Evolutionary conservation across 2,329 filamentous ascomycete genomes (phyloP).

Genomic region (Thyridium curvatum): DNA sequence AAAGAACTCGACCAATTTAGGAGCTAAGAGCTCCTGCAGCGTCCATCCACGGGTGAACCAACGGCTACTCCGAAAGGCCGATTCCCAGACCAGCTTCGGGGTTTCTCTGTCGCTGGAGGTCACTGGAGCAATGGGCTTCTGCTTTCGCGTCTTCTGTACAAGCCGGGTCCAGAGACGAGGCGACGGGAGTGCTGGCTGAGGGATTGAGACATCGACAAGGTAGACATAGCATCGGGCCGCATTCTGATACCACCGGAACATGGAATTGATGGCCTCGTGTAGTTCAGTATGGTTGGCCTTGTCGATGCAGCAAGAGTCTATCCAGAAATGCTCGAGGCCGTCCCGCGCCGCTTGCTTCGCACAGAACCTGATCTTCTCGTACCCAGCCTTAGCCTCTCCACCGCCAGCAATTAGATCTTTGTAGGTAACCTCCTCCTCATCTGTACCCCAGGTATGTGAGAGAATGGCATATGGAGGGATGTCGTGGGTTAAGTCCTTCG

Average conservation of each 20-base stretch:
- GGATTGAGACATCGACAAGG: slow-evolving; percentile 4
- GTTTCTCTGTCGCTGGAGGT: background rate
- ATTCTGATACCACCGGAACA: slow-evolving; percentile 8
- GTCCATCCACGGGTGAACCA: slow-evolving; percentile 12
- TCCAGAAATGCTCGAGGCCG: slow-evolving; percentile 4
- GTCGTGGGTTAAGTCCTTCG: no score
- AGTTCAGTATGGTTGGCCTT: slow-evolving; percentile 5
- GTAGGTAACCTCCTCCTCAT: slow-evolving; percentile 8
- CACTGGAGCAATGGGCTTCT: no score
- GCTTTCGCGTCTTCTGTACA: no score
- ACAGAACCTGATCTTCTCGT: slow-evolving; percentile 6
- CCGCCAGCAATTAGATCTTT: slow-evolving; percentile 6
- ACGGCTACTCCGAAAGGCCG: background rate
- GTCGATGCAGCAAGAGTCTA: slow-evolving; percentile 11
- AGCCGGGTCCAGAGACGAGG: no score
- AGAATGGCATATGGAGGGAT: slow-evolving; percentile 11
- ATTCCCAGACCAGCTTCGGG: background rate
- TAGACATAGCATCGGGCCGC: slow-evolving; percentile 5
- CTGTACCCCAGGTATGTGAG: slow-evolving; percentile 17
- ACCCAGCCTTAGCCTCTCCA: slow-evolving; percentile 1
- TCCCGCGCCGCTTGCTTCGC: background rate
- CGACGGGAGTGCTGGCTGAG: no score
- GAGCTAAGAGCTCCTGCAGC: slow-evolving; percentile 15
- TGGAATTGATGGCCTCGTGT: slow-evolving; percentile 5
- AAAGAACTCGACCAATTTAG: slow-evolving; percentile 19